Percentiles rank a stretch among this genome's conserved stretches.
Evolutionary conservation across 176 grass and related monocot genomes (phyloP).

Genomic region (Phoenix dactylifera): DNA sequence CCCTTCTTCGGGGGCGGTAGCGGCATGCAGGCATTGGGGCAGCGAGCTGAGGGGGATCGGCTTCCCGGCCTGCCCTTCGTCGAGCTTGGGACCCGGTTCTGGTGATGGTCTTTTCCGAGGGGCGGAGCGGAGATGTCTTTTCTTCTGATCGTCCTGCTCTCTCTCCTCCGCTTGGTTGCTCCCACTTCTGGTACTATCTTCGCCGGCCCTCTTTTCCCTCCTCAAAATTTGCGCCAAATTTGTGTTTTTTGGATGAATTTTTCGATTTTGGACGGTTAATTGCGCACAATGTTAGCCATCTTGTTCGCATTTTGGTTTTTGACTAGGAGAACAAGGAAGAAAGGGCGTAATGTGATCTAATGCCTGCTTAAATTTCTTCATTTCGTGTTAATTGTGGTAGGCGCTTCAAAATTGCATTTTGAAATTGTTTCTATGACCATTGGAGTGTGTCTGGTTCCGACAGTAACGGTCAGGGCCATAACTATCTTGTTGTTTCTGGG

Average conservation of each 20-base stretch:
- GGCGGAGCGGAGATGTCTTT: constrained; percentile 2
- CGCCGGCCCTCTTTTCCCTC: background rate
- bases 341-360: no score
- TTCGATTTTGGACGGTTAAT: background rate
- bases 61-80: background rate
- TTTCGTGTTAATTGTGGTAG: no score
- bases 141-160: constrained; percentile 1
- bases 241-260: background rate
- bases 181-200: background rate
- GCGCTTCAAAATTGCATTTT: no score
- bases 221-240: background rate
- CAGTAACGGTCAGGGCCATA: no score
- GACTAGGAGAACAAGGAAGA: no score
- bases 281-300: no score
- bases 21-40: background rate
- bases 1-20: background rate
- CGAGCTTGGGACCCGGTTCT: no score
- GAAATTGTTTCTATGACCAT: no score
- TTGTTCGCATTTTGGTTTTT: no score
- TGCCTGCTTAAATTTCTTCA: no score
- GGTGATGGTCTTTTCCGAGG: background rate
- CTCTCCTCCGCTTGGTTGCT: constrained; percentile 4
- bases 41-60: background rate
- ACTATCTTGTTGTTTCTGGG: no score
- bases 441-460: no score